Percentiles rank a stretch among this genome's conserved stretches.
Conservation (phyloP, 345 rosid genomes). For the Aethionema arabicum region DNA sequence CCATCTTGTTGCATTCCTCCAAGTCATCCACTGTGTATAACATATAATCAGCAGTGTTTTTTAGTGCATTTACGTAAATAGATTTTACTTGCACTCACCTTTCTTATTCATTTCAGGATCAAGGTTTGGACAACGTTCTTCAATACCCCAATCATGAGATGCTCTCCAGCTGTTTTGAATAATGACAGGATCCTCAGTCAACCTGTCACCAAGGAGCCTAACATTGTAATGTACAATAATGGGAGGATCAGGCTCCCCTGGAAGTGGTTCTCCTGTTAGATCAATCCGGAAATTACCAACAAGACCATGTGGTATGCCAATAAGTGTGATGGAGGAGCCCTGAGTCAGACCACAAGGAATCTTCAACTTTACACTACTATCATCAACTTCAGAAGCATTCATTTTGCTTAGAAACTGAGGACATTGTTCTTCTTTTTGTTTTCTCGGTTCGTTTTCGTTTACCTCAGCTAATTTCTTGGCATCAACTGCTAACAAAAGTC, state of each 20-base stretch:
- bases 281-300: conserved; percentile 86
- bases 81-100: conserved; percentile 44
- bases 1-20: conserved; percentile 83
- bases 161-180: conserved; percentile 96
- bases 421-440: conserved; percentile 67
- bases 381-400: conserved; percentile 64
- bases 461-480: conserved; percentile 53
- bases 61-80: not conserved
- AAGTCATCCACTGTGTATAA: conserved; percentile 65
- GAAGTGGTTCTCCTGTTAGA: conserved; percentile 87
- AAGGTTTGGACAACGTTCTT: conserved; percentile 94
- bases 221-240: conserved; percentile 89
- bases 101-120: conserved; percentile 66
- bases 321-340: conserved; percentile 88
- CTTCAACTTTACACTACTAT: conserved; percentile 49
- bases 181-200: conserved; percentile 94
- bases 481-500: conserved; percentile 67
- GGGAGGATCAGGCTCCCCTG: conserved; percentile 99
- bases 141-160: conserved; percentile 94
- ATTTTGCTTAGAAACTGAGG: conserved; percentile 82
- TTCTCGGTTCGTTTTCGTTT: conserved; percentile 49
- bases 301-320: conserved; percentile 87
- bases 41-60: not conserved
- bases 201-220: conserved; percentile 92
- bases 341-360: conserved; percentile 95